Base-by-base conservation (phyloP, 768 basidiomycete genomes). In the Solioccasus polychromus region DNA sequence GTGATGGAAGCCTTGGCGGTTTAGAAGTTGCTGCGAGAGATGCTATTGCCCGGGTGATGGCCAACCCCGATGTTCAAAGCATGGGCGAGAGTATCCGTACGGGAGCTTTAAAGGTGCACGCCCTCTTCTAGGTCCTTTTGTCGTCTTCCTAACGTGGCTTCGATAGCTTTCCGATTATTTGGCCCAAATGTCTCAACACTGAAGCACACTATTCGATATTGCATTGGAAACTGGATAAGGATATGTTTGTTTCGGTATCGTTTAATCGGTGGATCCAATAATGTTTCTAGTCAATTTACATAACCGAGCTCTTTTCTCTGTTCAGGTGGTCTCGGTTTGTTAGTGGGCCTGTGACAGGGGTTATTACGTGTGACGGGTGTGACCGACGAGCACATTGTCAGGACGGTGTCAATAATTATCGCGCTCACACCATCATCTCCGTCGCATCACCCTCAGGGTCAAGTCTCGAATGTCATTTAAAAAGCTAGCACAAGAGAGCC, bases 61-160 rank as follows among this genome's bases (percentile, higher is more conserved):
- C 86, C 2, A 92, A 92, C 56, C 88, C 88, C 0, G 91, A 95
- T 54, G 88, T 93, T 23, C 91, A 92, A 71, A 88, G 85, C 55
- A 74, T 85, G 14, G 85, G 80, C 1, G 90, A 92, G 56, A 88
- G 72, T 45, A 80, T 95, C 40, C 70, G 92, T 53, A 69, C 75
- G 6, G 88, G 89, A 1, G 92, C 90, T 14, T 67, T 95, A 53
- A 93, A 91, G 80, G 87, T 91, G 42, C 44, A 77, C 68, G 2
- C 28, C 24, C 14, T 30, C 25, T 53, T 46, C 25, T 38, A 18
- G 24, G n/a, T n/a, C 2, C 6, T 12, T 22, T 26, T 23, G 11
- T 35, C 17, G n/a, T 5, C 14, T 31, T 25, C 8, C 35, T 57
- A 26, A 55, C 40, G 12, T 12, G 24, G 23, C 9, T 12, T 11